Conservation (phyloP, 2,329 filamentous ascomycete species). For the Byssoonygena ceratinophila region DNA sequence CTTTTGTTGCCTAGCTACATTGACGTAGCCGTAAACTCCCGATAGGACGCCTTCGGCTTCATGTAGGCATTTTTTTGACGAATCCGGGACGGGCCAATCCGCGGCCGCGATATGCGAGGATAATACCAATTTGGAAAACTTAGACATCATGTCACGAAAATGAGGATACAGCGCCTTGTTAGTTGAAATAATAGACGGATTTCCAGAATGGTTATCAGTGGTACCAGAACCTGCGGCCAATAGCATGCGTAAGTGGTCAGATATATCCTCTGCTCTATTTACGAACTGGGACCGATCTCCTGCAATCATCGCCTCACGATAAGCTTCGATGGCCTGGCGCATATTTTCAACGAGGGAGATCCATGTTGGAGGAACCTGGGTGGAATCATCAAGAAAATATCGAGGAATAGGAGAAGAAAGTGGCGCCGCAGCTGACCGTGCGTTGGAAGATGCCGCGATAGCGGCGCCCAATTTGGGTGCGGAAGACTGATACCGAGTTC, state of each 20-base stretch:
- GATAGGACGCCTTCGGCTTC: conserved; percentile 95
- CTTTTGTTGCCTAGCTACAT: conserved; percentile 83
- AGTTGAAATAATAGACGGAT: conserved; percentile 96
- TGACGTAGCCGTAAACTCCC: conserved; percentile 91
- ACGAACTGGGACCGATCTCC: conserved; percentile 84
- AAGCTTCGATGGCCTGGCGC: conserved; percentile 78
- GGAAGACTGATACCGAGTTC: conserved; percentile 13
- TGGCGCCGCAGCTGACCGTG: conserved; percentile 34
- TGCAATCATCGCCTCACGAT: conserved; percentile 77
- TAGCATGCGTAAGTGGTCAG: conserved; percentile 83
- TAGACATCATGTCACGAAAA: conserved; percentile 98
- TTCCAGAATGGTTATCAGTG: conserved; percentile 96
- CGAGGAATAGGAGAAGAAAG: conserved; percentile 51
- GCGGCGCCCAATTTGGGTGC: conserved; percentile 14
- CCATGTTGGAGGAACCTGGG: conserved; percentile 73
- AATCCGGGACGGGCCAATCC: conserved; percentile 90
- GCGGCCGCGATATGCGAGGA: conserved; percentile 96
- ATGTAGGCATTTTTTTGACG: conserved; percentile 85
- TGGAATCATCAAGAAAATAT: conserved; percentile 85
- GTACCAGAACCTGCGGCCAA: conserved; percentile 94
- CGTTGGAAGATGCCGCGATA: conserved; percentile 42
- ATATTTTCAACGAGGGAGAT: conserved; percentile 83
- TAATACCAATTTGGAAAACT: conserved; percentile 96
- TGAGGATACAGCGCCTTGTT: conserved; percentile 96
- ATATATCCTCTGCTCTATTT: conserved; percentile 90